phyloP scores from a whole-genome alignment of 164 flowering plant species.

The Cinnamomum chago region DNA sequence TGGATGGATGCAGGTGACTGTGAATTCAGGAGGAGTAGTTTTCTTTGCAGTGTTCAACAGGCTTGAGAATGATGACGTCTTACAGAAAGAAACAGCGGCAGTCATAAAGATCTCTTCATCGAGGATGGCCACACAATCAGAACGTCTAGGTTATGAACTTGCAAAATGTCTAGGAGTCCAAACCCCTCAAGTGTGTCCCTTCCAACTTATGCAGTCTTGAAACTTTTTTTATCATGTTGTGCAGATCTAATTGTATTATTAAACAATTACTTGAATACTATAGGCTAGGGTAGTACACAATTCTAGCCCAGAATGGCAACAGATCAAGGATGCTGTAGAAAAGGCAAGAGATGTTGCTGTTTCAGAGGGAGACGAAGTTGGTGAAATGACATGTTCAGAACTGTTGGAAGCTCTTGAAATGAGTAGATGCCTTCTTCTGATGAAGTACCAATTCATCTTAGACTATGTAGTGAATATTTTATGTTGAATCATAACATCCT shows the following conservation, averaged over 20 bases:
- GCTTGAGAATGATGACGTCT: conserved; percentile 32
- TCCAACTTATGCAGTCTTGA: conserved; percentile 8
- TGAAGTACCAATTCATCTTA: conserved; percentile 52
- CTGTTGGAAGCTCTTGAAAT: conserved; percentile 96
- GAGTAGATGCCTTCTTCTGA: conserved; percentile 81
- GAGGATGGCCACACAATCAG: conserved; percentile 98
- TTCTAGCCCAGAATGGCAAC: conserved; percentile 78
- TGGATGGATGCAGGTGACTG: conserved; percentile 68
- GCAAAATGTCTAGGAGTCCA: conserved; percentile 89
- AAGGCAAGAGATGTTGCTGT: conserved; percentile 62
- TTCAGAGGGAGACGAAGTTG: conserved; percentile 77
- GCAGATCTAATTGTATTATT: not conserved
- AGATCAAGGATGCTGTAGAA: conserved; percentile 83
- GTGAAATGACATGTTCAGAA: conserved; percentile 91
- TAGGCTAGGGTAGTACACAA: conserved; percentile 96
- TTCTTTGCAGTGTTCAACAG: conserved; percentile 82
- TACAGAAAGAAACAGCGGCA: conserved; percentile 75
- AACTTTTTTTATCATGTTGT: not conserved
- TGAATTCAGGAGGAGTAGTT: conserved; percentile 98
- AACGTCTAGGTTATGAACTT: conserved; percentile 94
- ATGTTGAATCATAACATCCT: not conserved
- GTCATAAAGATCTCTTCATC: conserved; percentile 90
- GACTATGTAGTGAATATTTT: conserved; percentile 6
- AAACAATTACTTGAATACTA: conserved; percentile 7
- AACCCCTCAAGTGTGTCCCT: conserved; percentile 70